Conservation (phyloP, 1,139 yeast species). For the Kazachstania sp. region DNA sequence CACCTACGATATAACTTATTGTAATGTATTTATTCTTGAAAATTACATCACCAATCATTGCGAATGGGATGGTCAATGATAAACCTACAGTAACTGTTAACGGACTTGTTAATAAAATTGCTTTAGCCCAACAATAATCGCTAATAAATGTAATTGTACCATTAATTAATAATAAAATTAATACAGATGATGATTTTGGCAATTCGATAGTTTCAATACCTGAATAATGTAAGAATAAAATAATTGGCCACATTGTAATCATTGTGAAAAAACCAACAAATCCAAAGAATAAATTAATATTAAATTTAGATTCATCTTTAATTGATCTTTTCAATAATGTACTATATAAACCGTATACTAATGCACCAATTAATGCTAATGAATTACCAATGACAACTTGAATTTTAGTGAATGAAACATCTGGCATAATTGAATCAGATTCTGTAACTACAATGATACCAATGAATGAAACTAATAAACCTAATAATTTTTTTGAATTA, state of each 20-base stretch:
- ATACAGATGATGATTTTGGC: conserved; percentile 49
- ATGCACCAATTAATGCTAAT: conserved; percentile 77
- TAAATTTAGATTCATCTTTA: conserved; percentile 58
- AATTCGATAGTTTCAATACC: conserved; percentile 62
- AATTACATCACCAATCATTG: conserved; percentile 82
- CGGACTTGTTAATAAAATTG: conserved; percentile 86
- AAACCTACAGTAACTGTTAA: conserved; percentile 91
- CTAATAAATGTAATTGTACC: conserved; percentile 73
- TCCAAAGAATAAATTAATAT: conserved; percentile 85
- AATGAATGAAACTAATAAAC: conserved; percentile 58
- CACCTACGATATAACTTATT: conserved; percentile 64
- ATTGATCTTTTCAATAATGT: conserved; percentile 68
- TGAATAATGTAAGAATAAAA: conserved; percentile 53
- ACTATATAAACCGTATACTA: conserved; percentile 82
- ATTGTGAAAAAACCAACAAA: conserved; percentile 84
- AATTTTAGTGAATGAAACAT: conserved; percentile 1
- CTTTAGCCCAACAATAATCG: conserved; percentile 93
- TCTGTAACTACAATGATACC: conserved; percentile 72
- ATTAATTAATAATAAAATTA: conserved; percentile 51
- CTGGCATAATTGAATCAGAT: conserved; percentile 33
- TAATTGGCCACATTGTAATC: conserved; percentile 69
- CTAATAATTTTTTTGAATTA: conserved; percentile 54
- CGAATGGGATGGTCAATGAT: conserved; percentile 86
- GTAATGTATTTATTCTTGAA: conserved; percentile 57
- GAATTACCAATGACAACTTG: conserved; percentile 49